Percentiles rank a stretch among this genome's conserved stretches.
Conservation (phyloP, 2,329 filamentous ascomycete species). For the Thermomyces lanuginosus region DNA sequence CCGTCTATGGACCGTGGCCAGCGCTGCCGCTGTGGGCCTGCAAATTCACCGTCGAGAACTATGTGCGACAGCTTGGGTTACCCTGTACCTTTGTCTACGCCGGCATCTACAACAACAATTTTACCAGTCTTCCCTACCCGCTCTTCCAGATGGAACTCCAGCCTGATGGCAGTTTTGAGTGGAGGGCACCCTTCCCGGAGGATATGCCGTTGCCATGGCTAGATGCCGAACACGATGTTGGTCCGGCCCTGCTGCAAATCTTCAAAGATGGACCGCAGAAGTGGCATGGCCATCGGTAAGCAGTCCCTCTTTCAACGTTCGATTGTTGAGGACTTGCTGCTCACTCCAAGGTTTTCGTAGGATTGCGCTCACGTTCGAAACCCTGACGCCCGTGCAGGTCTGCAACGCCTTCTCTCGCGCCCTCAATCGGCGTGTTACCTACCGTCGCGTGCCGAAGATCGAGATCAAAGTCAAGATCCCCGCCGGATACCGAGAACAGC, state of each 20-base stretch:
- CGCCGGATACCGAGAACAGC: constrained; percentile 71
- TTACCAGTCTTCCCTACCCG: constrained; percentile 80
- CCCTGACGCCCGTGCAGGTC: constrained; percentile 66
- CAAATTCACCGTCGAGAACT: constrained; percentile 86
- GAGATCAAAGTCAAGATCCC: constrained; percentile 76
- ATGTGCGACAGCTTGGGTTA: constrained; percentile 65
- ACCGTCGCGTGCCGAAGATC: constrained; percentile 56
- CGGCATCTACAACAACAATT: constrained; percentile 98
- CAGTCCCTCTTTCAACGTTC: constrained; percentile 6
- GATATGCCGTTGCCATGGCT: constrained; percentile 84
- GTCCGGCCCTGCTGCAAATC: constrained; percentile 77
- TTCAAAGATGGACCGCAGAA: constrained; percentile 83
- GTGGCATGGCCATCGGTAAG: constrained; percentile 60
- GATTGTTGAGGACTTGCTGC: neutral
- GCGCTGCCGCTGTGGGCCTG: constrained; percentile 78
- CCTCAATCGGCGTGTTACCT: constrained; percentile 60
- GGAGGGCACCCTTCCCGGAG: constrained; percentile 87
- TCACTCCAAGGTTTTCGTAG: constrained; percentile 28
- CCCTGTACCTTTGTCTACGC: constrained; percentile 89
- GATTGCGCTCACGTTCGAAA: constrained; percentile 80
- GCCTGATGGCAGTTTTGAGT: constrained; percentile 69
- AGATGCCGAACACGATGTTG: constrained; percentile 90
- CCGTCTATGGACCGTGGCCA: constrained; percentile 65
- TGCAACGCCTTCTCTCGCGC: constrained; percentile 67
- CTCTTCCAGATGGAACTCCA: constrained; percentile 90